Evolutionary conservation across 805 yeast species (phyloP).

Genomic region (Wickerhamomyces bovis): DNA sequence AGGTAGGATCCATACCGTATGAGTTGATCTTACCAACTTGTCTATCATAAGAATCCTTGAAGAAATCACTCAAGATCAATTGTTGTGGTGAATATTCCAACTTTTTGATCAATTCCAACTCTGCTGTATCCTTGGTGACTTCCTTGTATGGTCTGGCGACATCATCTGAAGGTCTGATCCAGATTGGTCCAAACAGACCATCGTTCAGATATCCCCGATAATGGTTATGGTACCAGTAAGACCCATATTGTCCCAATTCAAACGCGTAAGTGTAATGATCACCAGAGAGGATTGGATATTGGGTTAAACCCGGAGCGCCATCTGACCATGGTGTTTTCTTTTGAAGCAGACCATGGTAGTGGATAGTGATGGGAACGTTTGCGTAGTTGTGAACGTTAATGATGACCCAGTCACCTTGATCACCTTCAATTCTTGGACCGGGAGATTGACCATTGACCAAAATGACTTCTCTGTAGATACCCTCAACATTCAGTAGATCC

Average conservation of each 20-base stretch:
- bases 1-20: constrained; percentile 30
- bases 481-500: constrained; percentile 25
- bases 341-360: constrained; percentile 43
- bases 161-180: constrained; percentile 30
- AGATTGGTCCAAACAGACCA: constrained; percentile 40
- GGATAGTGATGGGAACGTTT: constrained; percentile 33
- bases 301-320: constrained; percentile 42
- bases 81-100: constrained; percentile 24
- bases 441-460: constrained; percentile 41
- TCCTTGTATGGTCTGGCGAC: constrained; percentile 30
- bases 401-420: constrained; percentile 30
- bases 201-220: constrained; percentile 36
- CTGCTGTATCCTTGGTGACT: constrained; percentile 19
- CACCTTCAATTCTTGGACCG: constrained; percentile 34
- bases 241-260: constrained; percentile 34
- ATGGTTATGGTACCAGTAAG: constrained; percentile 48
- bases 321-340: constrained; percentile 40
- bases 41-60: constrained; percentile 30
- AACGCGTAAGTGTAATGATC: constrained; percentile 32
- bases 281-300: constrained; percentile 37
- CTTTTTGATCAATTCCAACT: constrained; percentile 23
- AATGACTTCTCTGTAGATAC: constrained; percentile 28
- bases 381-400: constrained; percentile 29
- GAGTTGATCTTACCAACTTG: constrained; percentile 30
- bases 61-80: constrained; percentile 35